Conservation (phyloP, 2,329 filamentous ascomycete genomes). For the Remersonia thermophila region DNA sequence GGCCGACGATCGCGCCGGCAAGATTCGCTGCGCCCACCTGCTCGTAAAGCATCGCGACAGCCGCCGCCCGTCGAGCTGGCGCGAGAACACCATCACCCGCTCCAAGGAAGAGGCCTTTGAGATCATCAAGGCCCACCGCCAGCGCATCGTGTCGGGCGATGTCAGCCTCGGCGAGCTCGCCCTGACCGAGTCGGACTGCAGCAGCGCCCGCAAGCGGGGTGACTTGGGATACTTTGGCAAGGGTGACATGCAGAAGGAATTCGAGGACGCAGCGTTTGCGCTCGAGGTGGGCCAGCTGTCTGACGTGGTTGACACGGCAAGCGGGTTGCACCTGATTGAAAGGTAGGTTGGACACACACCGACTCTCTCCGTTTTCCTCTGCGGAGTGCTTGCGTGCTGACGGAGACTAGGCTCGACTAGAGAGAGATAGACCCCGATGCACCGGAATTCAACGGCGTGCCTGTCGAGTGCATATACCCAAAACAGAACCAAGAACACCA, state of each 20-base stretch:
- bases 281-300: slow-evolving; percentile 80
- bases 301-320: slow-evolving; percentile 78
- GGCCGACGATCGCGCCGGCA: slow-evolving; percentile 40
- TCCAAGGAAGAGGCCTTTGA: slow-evolving; percentile 73
- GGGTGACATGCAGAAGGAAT: slow-evolving; percentile 97
- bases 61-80: slow-evolving; percentile 84
- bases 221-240: slow-evolving; percentile 91
- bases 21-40: slow-evolving; percentile 87
- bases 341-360: slow-evolving; percentile 44
- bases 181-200: slow-evolving; percentile 84
- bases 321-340: slow-evolving; percentile 90
- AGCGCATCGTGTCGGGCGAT: slow-evolving; percentile 59
- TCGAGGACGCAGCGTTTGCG: slow-evolving; percentile 91
- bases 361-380: too few relatives aligned
- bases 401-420: neutral
- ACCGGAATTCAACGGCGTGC: too few relatives aligned
- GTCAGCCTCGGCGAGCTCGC: slow-evolving; percentile 70
- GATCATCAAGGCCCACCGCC: slow-evolving; percentile 65
- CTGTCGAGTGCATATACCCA: too few relatives aligned
- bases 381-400: too few relatives aligned
- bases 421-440: too few relatives aligned
- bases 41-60: slow-evolving; percentile 88
- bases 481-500: too few relatives aligned
- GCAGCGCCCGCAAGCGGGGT: slow-evolving; percentile 83
- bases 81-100: slow-evolving; percentile 78